Base-by-base conservation (phyloP, 2,329 filamentous ascomycete genomes). In the Cryphonectria carpinicola region DNA sequence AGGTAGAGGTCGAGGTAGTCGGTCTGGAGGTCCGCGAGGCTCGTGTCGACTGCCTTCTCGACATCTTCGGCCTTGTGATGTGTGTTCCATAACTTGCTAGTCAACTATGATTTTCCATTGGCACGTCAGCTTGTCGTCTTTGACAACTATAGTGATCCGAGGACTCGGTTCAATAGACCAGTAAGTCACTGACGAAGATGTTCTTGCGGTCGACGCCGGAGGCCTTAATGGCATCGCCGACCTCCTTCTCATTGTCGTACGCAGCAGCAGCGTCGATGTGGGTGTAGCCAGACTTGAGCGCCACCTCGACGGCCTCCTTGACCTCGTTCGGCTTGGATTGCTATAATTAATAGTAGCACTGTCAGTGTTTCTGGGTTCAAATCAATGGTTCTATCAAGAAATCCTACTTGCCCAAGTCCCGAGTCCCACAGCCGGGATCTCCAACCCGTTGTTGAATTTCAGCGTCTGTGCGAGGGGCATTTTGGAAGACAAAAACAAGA, bases 11-110 rank as follows among this genome's bases (percentile, higher is more conserved):
- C 83, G 61, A 84, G 75, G 71, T 85, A 85, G 69, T 83, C 81
- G 0, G 81, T 81, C 67, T 81, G 78, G 10, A 85, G 77, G 66
- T 84, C 81, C 69, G 80, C 78, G 68, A 85, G 75, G 11, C 81
- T 83, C 62, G 78, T 78, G 73, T 84, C 77, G 46, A 84, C 76
- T 35, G 80, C 82, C 70, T 78, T 76, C 69, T 82, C 81, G 39
- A 85, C 80, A 73, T 83, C 76, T 41, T 82, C 77, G 0, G 80
- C 79, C 46, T 80, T 79, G 71, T 85, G 84, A 56, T 84, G 79
- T 13, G 81, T 85, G 76, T 87, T 87, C 86, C 86, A 88, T 39
- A 88, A 79, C 79, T 88, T 88, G 74, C 83, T 84, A 32, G 86
- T 88, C 62, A 85, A 80, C 72, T 74, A 39, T 10, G 2, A 7